Base-by-base conservation (phyloP, 306 rosid genomes). In the Quercus berberidifolia region DNA sequence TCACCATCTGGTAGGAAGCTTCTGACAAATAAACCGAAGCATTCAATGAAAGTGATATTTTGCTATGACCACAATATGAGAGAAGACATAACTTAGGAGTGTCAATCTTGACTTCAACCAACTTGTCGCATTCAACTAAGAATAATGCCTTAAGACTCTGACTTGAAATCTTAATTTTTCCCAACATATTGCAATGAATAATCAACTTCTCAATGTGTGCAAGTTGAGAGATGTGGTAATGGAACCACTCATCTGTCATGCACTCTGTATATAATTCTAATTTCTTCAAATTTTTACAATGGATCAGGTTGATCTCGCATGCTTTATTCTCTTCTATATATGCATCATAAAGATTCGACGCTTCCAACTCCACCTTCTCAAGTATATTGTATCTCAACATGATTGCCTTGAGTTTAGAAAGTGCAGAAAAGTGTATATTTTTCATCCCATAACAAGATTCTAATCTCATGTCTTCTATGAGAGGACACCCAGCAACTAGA, bases 131-230 rank as follows among this genome's bases (percentile, higher is more conserved):
- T 41, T 71, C 14, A 43, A 26, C 17, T 71, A 76, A 76, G 79
- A 13, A 20, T 46, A 76, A 43, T 23, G 15, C 63, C 60, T 62
- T 59, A 19, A 62, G 67, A n/a, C 49, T 55, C 19, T 49, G 28
- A 28, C 72, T 25, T 62, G 71, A 76, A 65, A 76, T 62, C 49
- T 55, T 76, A n/a, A 76, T 38, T 28, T 58, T 59, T 23, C 43
- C 79, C 79, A 76, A 76, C 72, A 59, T 62, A 19, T 59, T 71
- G 58, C 79, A 76, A 76, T 59, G n/a, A 38, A 57, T 41, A 4
- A 1, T 35, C n/a, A 76, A 62, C 1, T 14, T 59, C 71, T 62
- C 79, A 76, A 76, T 70, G 60, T 41, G 38, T 20, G 59, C 23
- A 43, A 76, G 41, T 26, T 76, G 23, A 46, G 38, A 41, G 59